A percentile compares a stretch with the other conserved stretches of the same genome.
These are phyloP conservation scores for Hibiscus tridactylites DNA, from an alignment of 345 rosid genomes.

Conservation along the genomic window DNA sequence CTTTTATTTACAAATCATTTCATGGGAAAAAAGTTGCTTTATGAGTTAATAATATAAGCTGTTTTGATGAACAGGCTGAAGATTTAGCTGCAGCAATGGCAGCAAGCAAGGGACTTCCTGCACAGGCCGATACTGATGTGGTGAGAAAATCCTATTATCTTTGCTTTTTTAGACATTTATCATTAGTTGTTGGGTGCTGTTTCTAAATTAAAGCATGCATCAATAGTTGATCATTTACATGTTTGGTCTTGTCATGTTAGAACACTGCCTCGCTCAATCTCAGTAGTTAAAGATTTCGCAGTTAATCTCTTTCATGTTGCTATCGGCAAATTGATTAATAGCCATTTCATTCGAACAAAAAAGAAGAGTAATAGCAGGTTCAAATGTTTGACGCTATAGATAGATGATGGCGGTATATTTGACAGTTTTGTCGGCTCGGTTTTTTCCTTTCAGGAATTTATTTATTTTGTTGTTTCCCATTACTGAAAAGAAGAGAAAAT, in stretches of 20 bases:
- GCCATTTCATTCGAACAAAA: background rate
- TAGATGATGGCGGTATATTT: background rate
- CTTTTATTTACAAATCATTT: background rate
- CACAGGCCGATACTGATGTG: conserved; percentile 47
- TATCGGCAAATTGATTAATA: background rate
- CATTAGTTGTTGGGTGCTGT: background rate
- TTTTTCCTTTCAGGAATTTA: background rate
- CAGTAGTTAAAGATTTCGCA: background rate
- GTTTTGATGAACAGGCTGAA: conserved; percentile 64
- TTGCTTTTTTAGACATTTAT: background rate
- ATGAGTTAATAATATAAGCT: conserved; percentile 8
- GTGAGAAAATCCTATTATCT: conserved; percentile 29
- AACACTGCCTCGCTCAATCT: background rate
- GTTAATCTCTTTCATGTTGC: background rate
- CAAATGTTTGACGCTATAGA: background rate
- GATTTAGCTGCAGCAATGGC: conserved; percentile 75
- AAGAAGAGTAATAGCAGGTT: background rate
- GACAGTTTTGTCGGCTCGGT: background rate
- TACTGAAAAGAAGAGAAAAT: background rate
- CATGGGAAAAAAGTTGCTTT: background rate
- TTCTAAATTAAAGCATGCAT: background rate
- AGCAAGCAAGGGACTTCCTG: conserved; percentile 61
- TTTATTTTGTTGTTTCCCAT: background rate
- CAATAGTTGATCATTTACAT: background rate
- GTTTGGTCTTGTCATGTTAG: background rate